phyloP scores from a whole-genome alignment of 768 basidiomycete species.

The Podaxis sp. region DNA sequence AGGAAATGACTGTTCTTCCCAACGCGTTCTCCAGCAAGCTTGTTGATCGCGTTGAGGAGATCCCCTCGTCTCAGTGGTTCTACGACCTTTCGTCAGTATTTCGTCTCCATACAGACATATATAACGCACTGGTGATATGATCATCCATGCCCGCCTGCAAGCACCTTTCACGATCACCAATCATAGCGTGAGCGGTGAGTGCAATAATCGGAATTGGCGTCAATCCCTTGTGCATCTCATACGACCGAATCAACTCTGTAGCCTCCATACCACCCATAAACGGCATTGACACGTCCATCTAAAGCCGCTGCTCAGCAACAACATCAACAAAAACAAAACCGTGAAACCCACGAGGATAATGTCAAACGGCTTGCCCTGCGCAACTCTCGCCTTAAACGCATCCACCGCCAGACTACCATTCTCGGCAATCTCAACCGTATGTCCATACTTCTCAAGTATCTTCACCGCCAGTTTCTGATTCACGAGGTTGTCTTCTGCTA shows the following conservation, averaged over 20 bases:
- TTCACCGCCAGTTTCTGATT: slow-evolving; percentile 97
- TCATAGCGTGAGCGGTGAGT: slow-evolving; percentile 97
- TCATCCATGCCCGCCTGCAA: slow-evolving; percentile 64
- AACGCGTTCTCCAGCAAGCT: slow-evolving; percentile 68
- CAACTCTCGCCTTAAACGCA: slow-evolving; percentile 78
- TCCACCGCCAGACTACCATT: slow-evolving; percentile 94
- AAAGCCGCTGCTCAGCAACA: slow-evolving; percentile 8
- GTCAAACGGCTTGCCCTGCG: slow-evolving; percentile 77
- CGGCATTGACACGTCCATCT: slow-evolving; percentile 99
- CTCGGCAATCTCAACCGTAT: slow-evolving; percentile 95
- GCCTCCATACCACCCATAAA: slow-evolving; percentile 99
- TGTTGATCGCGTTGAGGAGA: slow-evolving; percentile 78
- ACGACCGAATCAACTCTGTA: slow-evolving; percentile 86
- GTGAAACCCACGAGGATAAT: slow-evolving; percentile 76
- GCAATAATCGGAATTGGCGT: slow-evolving; percentile 90
- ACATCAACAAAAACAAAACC: not conserved
- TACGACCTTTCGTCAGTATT: slow-evolving; percentile 25
- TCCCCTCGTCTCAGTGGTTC: slow-evolving; percentile 81
- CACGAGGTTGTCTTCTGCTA: slow-evolving; percentile 96
- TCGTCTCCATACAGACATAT: not conserved
- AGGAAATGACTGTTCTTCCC: slow-evolving; percentile 35
- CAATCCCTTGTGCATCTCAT: slow-evolving; percentile 72
- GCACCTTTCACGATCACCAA: slow-evolving; percentile 61
- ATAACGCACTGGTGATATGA: slow-evolving; percentile 72
- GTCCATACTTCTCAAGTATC: slow-evolving; percentile 94